Base-by-base conservation (phyloP, 2,329 filamentous ascomycete genomes). In the Colletotrichum filicis region DNA sequence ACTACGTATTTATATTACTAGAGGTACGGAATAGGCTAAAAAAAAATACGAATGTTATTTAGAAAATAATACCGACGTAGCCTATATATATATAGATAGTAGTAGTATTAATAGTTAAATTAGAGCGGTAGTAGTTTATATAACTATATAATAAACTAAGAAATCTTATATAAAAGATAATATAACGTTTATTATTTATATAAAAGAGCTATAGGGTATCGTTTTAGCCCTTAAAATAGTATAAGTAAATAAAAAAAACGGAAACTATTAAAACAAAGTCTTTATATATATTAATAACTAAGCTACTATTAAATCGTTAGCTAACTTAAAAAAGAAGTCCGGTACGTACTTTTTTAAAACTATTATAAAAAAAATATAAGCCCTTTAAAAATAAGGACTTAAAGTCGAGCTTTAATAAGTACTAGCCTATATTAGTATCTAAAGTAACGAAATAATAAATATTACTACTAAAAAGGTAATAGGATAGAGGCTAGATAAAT, bases 261-360 rank as follows among this genome's bases (percentile, higher is more conserved):
- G 52, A 35, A 55, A 55, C 28, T 42, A 56, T 19, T 19, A 30
- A 53, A 65, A 49, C 19, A 65, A 42, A 32, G 3, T 57, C 30
- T n/a, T 65, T 6, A 65, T 57, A 52, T 37, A 55, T 24, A 55
- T 52, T 19, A n/a, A 65, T 30, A 57, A 65, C 30, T 19, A 65
- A 26, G 62, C 62, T 5, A 49, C n/a, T 16, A 65, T 65, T n/a
- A 55, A 32, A 8, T 55, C 30, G 12, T 55, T 30, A 55, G 9
- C 49, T 19, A 65, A 26, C 5, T 30, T n/a, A 46, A 57, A 56
- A 22, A 49, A n/a, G 6, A 55, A 55, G n/a, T 46, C 30, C 22
- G 52, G 49, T 5, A 8, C 46, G 11, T 65, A 57, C 62, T 16
- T 65, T 4, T 49, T 58, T 3, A 22, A 35, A 6, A 35, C 8